phyloP scores from a whole-genome alignment of 208 protist species.

The Vickermania ingenoplastis region DNA sequence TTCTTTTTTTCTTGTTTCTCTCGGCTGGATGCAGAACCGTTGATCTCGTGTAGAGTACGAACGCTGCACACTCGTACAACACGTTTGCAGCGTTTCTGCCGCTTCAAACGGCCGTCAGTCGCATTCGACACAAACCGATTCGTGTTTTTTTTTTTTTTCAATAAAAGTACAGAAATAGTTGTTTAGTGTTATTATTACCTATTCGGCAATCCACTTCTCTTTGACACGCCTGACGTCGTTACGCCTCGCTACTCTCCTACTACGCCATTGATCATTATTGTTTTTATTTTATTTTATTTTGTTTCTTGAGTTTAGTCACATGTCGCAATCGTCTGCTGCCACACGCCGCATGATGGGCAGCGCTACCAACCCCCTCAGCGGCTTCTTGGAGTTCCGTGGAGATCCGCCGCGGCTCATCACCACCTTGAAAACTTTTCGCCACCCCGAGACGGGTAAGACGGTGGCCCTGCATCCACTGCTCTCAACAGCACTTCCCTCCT shows the following conservation, averaged over 20 bases:
- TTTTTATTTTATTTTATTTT: slow-evolving; percentile 1
- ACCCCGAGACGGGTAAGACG: slow-evolving; percentile 60
- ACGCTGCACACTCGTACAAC: too few species aligned
- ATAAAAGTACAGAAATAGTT: too few species aligned
- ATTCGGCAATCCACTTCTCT: too few species aligned
- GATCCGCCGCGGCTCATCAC: slow-evolving; percentile 59
- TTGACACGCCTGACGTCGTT: too few species aligned
- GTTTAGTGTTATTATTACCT: too few species aligned
- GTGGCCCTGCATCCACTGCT: slow-evolving; percentile 72
- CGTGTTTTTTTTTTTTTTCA: too few species aligned
- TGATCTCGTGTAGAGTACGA: too few species aligned
- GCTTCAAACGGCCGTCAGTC: too few species aligned
- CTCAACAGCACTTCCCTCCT: slow-evolving; percentile 54
- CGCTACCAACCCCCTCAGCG: slow-evolving; percentile 73
- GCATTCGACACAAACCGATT: too few species aligned
- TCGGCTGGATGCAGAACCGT: neutral
- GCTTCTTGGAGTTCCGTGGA: slow-evolving; percentile 72
- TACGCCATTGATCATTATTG: too few species aligned
- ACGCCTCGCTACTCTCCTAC: too few species aligned
- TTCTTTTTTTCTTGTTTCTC: slow-evolving; percentile 11
- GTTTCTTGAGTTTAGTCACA: neutral
- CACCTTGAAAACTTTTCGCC: slow-evolving; percentile 50
- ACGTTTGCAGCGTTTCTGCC: too few species aligned
- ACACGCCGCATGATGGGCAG: slow-evolving; percentile 9
- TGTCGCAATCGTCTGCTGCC: neutral